Base-by-base conservation (phyloP, 495 filamentous ascomycete species). In the Hypoxylon rickii region DNA sequence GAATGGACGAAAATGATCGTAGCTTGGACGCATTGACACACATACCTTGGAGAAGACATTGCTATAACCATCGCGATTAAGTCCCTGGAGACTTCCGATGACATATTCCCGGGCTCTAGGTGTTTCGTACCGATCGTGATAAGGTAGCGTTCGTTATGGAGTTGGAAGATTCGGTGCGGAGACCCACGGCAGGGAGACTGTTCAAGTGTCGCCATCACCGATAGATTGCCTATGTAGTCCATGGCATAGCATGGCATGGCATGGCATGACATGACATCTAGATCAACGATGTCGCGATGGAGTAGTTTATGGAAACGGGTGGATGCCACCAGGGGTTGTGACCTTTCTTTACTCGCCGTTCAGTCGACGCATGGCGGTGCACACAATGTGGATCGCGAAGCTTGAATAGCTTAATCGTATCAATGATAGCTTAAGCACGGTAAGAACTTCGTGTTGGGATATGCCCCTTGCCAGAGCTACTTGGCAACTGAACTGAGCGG, bases 91-190 rank as follows among this genome's bases (percentile, higher is more conserved):
- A 38, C 55, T 52, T 26, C 45, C 47, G 36, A 41, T 33, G 40
- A 36, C 41, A 2, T 42, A 42, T 58, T 38, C 44, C 32, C 16
- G 53, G 44, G 53, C 24, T 32, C 31, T 39, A 18, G 16, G 20
- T 4, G 48, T 49, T 58, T 58, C 42, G 55, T 43, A 21, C 46
- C 55, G 39, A 46, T 41, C 42, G 17, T 46, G 26, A 50, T 19
- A 32, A 24, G 29, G 45, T 57, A 44, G 18, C 39, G 40, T 26
- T 50, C 31, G 12, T 49, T 33, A 50, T 51, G 55, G 47, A 17
- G 46, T 45, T 21, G 11, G 24, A 21, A 45, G 47, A 46, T 51
- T 46, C 36, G 36, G 26, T 31, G 39, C 33, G 20, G 22, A 50
- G 54, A 57, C 41, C 40, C 45, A 39, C 29, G 31, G 40, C 26